Conservation (phyloP, 306 rosid genomes). For the Cucurbita maxima region DNA sequence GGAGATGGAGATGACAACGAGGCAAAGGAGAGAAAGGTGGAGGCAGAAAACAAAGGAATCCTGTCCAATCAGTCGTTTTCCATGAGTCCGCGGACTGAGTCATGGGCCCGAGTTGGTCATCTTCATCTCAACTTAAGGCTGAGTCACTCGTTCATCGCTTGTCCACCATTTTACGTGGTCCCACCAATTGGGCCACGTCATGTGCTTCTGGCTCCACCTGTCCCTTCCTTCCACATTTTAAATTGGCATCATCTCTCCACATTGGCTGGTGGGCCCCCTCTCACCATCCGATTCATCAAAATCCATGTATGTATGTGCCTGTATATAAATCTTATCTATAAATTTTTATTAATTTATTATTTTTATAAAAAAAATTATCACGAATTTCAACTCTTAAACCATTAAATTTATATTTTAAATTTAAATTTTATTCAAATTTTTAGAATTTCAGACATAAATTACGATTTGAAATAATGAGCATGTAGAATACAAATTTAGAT, state of each 20-base stretch:
- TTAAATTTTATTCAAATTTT: too few species aligned
- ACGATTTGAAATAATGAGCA: too few species aligned
- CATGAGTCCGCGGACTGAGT: neutral
- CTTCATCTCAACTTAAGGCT: neutral
- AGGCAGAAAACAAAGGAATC: constrained; percentile 16
- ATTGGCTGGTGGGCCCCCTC: neutral
- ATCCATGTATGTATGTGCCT: neutral
- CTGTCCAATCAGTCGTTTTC: constrained; percentile 19
- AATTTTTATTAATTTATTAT: too few species aligned
- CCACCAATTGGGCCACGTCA: constrained; percentile 1
- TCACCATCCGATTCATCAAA: neutral
- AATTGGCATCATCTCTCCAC: neutral
- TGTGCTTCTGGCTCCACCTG: neutral
- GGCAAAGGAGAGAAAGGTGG: constrained; percentile 6
- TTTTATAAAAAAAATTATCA: too few species aligned
- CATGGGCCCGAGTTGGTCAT: neutral
- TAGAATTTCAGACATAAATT: too few species aligned
- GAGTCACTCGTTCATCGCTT: neutral
- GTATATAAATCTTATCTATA: too few species aligned
- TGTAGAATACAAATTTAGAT: too few species aligned
- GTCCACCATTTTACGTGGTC: neutral
- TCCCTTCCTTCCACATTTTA: neutral
- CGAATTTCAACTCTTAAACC: too few species aligned
- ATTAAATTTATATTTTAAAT: too few species aligned
- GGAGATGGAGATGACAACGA: constrained; percentile 19